phyloP scores from a whole-genome alignment of 148 eudicot species.

The Cornus florida region DNA sequence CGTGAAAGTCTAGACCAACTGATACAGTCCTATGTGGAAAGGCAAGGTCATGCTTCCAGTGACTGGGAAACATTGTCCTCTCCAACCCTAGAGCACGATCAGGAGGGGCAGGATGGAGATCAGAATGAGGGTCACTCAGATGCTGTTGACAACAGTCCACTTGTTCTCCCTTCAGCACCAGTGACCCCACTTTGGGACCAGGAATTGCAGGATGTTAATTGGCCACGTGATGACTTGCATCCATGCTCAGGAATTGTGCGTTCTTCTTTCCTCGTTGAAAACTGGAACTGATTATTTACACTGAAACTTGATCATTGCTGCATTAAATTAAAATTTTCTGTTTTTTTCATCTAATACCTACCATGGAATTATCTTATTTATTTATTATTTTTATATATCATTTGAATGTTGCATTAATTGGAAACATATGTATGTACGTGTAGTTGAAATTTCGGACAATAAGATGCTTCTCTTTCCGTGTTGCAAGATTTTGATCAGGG shows the following conservation, averaged over 20 bases:
- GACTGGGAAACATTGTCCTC: conserved; percentile 53
- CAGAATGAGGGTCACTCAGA: conserved; percentile 29
- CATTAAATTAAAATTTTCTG: not conserved
- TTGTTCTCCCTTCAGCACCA: conserved; percentile 27
- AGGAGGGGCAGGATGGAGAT: conserved; percentile 37
- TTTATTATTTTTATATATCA: not conserved
- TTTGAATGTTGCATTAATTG: not conserved
- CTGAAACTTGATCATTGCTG: not conserved
- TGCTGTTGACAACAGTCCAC: conserved; percentile 29
- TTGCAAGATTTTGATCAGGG: not conserved
- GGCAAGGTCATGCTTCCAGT: conserved; percentile 61
- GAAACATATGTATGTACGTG: not conserved
- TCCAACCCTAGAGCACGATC: conserved; percentile 40
- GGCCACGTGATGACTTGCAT: conserved; percentile 41
- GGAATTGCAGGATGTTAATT: conserved; percentile 31
- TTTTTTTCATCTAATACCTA: too few species aligned
- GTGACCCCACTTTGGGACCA: conserved; percentile 42
- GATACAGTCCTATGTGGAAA: conserved; percentile 79
- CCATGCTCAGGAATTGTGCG: conserved; percentile 61
- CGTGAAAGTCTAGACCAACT: conserved; percentile 82
- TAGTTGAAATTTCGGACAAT: not conserved
- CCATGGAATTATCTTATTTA: too few species aligned
- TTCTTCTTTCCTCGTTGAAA: conserved; percentile 8
- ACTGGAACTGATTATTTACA: not conserved
- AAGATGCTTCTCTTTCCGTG: not conserved